phyloP scores from a whole-genome alignment of 169 alveolate genomes.

The Amoebophrya sp. region DNA sequence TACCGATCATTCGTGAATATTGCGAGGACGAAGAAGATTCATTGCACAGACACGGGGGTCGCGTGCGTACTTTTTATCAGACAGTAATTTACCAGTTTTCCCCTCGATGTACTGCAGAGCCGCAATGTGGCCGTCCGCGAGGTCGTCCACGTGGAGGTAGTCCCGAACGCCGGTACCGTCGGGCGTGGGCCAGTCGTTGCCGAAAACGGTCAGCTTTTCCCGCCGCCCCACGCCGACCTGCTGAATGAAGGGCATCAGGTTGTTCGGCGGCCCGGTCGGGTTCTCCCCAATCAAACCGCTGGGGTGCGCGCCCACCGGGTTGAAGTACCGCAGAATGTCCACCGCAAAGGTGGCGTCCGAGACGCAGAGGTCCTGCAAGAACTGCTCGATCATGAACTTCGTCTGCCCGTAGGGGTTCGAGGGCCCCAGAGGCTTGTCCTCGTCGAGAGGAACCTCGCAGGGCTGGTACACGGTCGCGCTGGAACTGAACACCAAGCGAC shows the following conservation, averaged over 20 bases:
- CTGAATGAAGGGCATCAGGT: slow-evolving; percentile 72
- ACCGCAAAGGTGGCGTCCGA: slow-evolving; percentile 40
- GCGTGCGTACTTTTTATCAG: no score
- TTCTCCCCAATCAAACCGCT: slow-evolving; percentile 80
- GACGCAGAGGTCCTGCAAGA: slow-evolving; percentile 52
- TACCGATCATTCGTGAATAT: no score
- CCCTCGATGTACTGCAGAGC: slow-evolving; percentile 52
- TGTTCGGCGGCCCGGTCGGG: slow-evolving; percentile 77
- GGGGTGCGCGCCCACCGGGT: slow-evolving; percentile 87
- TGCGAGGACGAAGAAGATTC: no score
- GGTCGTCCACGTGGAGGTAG: slow-evolving; percentile 78
- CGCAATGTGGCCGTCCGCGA: slow-evolving; percentile 76
- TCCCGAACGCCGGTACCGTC: slow-evolving; percentile 88
- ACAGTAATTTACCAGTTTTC: no score
- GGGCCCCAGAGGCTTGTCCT: slow-evolving; percentile 63
- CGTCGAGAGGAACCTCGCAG: slow-evolving; percentile 52
- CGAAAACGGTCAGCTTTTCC: slow-evolving; percentile 64
- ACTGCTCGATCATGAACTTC: slow-evolving; percentile 70
- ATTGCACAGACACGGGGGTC: no score
- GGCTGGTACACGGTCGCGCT: slow-evolving; percentile 85
- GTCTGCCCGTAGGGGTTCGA: slow-evolving; percentile 83
- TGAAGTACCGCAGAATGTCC: slow-evolving; percentile 73
- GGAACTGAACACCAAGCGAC: slow-evolving; percentile 73
- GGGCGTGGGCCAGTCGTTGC: slow-evolving; percentile 74
- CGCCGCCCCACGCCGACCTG: slow-evolving; percentile 47